Base-by-base conservation (phyloP, 2,329 filamentous ascomycete genomes). In the Cucurbitaria berberidis region DNA sequence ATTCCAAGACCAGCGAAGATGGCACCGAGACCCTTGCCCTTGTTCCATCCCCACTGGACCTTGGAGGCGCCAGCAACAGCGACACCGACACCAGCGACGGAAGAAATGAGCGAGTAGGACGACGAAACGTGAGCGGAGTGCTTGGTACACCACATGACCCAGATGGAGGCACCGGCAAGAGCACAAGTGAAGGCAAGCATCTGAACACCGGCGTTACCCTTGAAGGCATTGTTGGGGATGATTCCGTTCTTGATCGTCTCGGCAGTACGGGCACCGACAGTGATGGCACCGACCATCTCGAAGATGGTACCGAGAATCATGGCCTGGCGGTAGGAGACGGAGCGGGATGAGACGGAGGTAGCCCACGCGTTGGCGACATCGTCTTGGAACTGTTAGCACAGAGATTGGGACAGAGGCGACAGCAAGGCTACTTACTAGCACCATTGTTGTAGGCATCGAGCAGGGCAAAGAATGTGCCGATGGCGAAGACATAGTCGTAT, bases 281-380 rank as follows among this genome's bases (percentile, higher is more conserved):
- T 70, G 44, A 79, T 75, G 48, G 78, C 77, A 35, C 80, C 80
- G 5, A 77, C 63, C 68, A 81, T 79, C 61, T 82, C 80, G 69
- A 77, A 77, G 35, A 80, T 68, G 36, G 76, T 74, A 29, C 77
- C 78, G 16, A 81, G 65, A 45, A 77, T 48, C 77, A 81, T 80
- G 55, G 79, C 88, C 76, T 88, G 85, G 63, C 84, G 76, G 77
- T 90, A 89, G 2, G 86, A 80, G 67, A 91, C 81, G 61, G 89
- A 92, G 48, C 89, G 80, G n/a, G 89, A 92, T 18, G 89, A 92
- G 53, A 93, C 89, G 67, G 85, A 88, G 64, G 90, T 93, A 49
- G 89, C 89, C 87, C 89, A 93, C 45, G 89, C 80, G 77, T 93
- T 93, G 69, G 90, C 89, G 51, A 93, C 89, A 88, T 93, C 90